These are phyloP conservation scores for Gymnopilus junonius DNA, from an alignment of 768 basidiomycete species.

Conservation along the genomic window DNA sequence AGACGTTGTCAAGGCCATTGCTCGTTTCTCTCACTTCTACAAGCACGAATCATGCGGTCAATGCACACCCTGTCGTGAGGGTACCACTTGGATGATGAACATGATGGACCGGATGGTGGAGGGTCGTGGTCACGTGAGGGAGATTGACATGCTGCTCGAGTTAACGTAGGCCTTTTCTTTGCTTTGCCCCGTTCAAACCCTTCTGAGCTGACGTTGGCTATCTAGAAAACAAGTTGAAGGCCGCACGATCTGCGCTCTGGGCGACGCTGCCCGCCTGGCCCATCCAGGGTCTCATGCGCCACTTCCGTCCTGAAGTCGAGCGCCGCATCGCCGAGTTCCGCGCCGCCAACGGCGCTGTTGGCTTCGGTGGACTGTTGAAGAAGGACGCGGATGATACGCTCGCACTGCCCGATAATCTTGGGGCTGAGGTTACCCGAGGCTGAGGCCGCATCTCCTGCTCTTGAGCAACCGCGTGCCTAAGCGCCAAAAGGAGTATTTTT, in stretches of 20 bases:
- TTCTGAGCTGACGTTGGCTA: background rate
- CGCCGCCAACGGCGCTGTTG: conserved; percentile 75
- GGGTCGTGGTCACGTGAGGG: conserved; percentile 87
- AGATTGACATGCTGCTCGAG: conserved; percentile 98
- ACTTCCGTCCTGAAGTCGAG: conserved; percentile 97
- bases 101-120: conserved; percentile 99
- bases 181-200: background rate
- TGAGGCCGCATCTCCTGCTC: conserved; percentile 26
- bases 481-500: background rate
- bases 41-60: conserved; percentile 99
- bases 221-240: conserved; percentile 95
- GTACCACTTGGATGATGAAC: conserved; percentile 99
- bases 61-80: conserved; percentile 92
- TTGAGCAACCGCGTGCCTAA: conserved; percentile 1
- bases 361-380: conserved; percentile 84
- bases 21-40: conserved; percentile 96
- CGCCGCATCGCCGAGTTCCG: conserved; percentile 81
- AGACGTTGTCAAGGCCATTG: conserved; percentile 92
- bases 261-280: conserved; percentile 99
- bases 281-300: conserved; percentile 96
- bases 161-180: conserved; percentile 64
- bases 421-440: conserved; percentile 54
- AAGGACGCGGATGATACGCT: conserved; percentile 71
- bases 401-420: conserved; percentile 76
- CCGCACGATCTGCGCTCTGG: conserved; percentile 95